Evolutionary conservation across 106 monocot genomes (phyloP).

Genomic region (Allium sativum): DNA sequence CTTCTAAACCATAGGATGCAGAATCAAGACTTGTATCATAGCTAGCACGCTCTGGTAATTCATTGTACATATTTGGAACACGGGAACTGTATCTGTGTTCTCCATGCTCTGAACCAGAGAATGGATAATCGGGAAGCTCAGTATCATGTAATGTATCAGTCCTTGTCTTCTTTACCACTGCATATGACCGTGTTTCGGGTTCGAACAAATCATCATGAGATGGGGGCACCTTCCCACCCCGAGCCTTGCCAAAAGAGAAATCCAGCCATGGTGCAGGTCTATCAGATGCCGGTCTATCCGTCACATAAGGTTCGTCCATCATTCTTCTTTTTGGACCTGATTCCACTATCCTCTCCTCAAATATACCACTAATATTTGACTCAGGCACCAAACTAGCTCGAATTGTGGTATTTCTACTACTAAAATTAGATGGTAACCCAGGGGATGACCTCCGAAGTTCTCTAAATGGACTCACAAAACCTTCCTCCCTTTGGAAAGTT

Average conservation of each 20-base stretch:
- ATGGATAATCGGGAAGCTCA: constrained; percentile 92
- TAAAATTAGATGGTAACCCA: constrained; percentile 18
- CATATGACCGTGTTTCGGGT: constrained; percentile 41
- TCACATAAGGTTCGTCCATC: constrained; percentile 34
- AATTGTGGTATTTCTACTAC: constrained; percentile 14
- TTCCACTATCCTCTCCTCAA: constrained; percentile 32
- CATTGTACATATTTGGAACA: constrained; percentile 17
- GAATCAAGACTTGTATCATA: constrained; percentile 23
- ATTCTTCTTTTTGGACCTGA: constrained; percentile 24
- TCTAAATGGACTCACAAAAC: constrained; percentile 34
- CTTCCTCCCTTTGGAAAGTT: constrained; percentile 18
- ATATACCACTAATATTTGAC: constrained; percentile 6
- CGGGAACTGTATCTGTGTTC: constrained; percentile 9
- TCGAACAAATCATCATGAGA: constrained; percentile 10
- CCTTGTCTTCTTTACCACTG: constrained; percentile 50
- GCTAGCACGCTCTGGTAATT: constrained; percentile 24
- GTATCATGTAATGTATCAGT: constrained; percentile 36
- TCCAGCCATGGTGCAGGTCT: constrained; percentile 25
- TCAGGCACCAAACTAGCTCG: constrained; percentile 14
- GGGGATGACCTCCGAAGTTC: constrained; percentile 46
- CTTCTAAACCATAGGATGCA: constrained; percentile 27
- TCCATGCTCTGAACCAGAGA: constrained; percentile 39
- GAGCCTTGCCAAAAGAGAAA: constrained; percentile 39
- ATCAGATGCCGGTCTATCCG: constrained; percentile 31
- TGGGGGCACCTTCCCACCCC: constrained; percentile 11